Base-by-base conservation (phyloP, 2,329 filamentous ascomycete species). In the Diaporthe sp. region DNA sequence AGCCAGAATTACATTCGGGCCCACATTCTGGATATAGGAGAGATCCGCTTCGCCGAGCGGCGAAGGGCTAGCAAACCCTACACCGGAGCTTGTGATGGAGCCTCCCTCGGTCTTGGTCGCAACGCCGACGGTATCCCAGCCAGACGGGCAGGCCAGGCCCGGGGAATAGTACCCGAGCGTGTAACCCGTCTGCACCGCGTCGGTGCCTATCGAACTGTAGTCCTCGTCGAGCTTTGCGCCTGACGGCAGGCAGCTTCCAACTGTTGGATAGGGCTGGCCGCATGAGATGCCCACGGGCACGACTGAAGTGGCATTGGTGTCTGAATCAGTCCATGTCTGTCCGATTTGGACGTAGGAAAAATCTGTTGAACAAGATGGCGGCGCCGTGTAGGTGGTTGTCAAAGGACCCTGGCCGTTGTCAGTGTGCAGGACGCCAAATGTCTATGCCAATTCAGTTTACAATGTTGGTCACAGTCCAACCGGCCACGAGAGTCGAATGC, bases 301-400 rank as follows among this genome's bases (percentile, higher is more conserved):
- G n/a, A 42, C 22, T 28, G 15, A 19, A 22, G n/a, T 70, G 15
- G 0, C 4, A 15, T 25, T 25, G 10, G 10, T 4, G 9, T 13
- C 4, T 12, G 37, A 37, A 8, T 7, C 39, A 10, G 28, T 44
- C 13, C 3, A 34, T 1, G 3, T 51, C 31, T 25, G n/a, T 25
- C 31, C 55, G 28, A 71, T 5, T 6, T 42, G 39, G 22, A 72
- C 37, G 22, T 60, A 57, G 3, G 15, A 6, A 39, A 7, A 22
- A 0, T 37, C 10, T 28, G 49, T 76, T 9, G 73, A 51, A 28
- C 75, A 75, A n/a, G 68, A 73, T 9, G 68, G n/a, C 17, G 73
- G 53, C 12, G 73, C 58, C 19, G 68, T 75, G 61, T 76, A 76
- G 58, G 72, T 67, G 31, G 72, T 72, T 44, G 75, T 75, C 46